Evolutionary conservation across 768 basidiomycete genomes (phyloP).

Genomic region (Kwoniella sp.): DNA sequence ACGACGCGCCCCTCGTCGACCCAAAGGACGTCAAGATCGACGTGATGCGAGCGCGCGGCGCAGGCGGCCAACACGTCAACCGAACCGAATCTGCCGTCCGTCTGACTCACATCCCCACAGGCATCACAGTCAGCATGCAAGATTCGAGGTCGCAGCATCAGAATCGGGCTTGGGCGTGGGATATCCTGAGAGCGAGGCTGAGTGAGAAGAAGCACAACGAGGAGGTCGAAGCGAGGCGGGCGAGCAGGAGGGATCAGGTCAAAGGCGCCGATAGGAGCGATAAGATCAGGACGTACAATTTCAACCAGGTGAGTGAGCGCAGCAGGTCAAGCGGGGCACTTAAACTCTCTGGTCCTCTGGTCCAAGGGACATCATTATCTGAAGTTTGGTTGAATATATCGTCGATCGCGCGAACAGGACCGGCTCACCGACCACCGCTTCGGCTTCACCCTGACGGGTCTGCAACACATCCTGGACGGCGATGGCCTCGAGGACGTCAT

Average conservation of each 20-base stretch:
- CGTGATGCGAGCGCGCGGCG: slow-evolving; percentile 95
- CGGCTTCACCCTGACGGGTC: slow-evolving; percentile 65
- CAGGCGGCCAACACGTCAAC: slow-evolving; percentile 99
- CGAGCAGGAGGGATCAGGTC: slow-evolving; percentile 72
- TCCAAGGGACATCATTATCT: background rate
- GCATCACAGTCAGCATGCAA: slow-evolving; percentile 96
- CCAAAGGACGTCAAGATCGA: slow-evolving; percentile 82
- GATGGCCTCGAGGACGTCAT: slow-evolving; percentile 56
- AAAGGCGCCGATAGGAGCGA: slow-evolving; percentile 83
- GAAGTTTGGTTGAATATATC: background rate
- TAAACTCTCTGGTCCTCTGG: no score
- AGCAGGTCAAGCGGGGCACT: no score
- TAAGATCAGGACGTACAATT: slow-evolving; percentile 95
- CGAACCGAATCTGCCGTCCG: slow-evolving; percentile 97
- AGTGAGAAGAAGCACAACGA: slow-evolving; percentile 75
- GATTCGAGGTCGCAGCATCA: slow-evolving; percentile 95
- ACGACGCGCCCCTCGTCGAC: slow-evolving; percentile 73
- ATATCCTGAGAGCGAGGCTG: slow-evolving; percentile 80
- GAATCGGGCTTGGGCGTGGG: slow-evolving; percentile 93
- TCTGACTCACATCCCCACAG: slow-evolving; percentile 86
- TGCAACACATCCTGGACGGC: slow-evolving; percentile 60
- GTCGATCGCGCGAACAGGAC: slow-evolving; percentile 61
- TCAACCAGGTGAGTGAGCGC: slow-evolving; percentile 67
- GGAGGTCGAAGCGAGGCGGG: slow-evolving; percentile 72
- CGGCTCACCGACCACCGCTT: slow-evolving; percentile 92